Percentiles rank a stretch among this genome's conserved stretches.
Conservation (phyloP, 1,139 yeast genomes). For the Sugiyamaella sp. region DNA sequence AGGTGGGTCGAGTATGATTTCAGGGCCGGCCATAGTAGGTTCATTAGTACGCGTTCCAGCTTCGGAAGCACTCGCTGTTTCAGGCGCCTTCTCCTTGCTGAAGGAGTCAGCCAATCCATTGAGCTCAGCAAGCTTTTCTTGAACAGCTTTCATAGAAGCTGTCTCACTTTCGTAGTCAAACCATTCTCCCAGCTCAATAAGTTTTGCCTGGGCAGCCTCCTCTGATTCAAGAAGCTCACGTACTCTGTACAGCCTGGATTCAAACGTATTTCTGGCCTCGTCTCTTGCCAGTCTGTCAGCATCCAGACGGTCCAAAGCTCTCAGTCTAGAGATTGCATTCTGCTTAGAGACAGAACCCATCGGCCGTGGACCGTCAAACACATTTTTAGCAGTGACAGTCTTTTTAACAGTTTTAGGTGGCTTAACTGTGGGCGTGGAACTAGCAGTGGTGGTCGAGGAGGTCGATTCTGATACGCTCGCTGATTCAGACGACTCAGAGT, state of each 20-base stretch:
- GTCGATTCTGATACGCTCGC: not conserved
- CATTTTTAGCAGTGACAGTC: constrained; percentile 29
- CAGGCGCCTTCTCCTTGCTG: not conserved
- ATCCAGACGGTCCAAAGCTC: constrained; percentile 38
- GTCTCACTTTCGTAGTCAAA: constrained; percentile 71
- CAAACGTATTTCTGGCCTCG: constrained; percentile 41
- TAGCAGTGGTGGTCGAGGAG: constrained; percentile 16
- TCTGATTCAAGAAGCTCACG: constrained; percentile 30
- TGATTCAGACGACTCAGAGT: constrained; percentile 5
- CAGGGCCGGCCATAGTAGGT: not conserved
- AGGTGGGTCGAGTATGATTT: not conserved
- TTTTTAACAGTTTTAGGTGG: constrained; percentile 22
- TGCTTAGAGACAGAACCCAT: constrained; percentile 40
- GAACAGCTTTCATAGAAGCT: constrained; percentile 51
- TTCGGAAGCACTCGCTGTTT: not conserved
- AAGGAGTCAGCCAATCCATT: constrained; percentile 29
- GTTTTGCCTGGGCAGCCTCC: constrained; percentile 33
- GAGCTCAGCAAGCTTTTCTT: constrained; percentile 41
- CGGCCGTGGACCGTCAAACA: constrained; percentile 36
- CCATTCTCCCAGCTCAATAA: constrained; percentile 70
- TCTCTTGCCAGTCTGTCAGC: constrained; percentile 39
- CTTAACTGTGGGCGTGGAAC: constrained; percentile 17
- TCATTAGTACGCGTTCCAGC: not conserved
- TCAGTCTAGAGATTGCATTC: constrained; percentile 35
- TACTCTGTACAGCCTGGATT: constrained; percentile 41